phyloP scores from a whole-genome alignment of 2,329 filamentous ascomycete genomes.

The Trichoderma koningii region DNA sequence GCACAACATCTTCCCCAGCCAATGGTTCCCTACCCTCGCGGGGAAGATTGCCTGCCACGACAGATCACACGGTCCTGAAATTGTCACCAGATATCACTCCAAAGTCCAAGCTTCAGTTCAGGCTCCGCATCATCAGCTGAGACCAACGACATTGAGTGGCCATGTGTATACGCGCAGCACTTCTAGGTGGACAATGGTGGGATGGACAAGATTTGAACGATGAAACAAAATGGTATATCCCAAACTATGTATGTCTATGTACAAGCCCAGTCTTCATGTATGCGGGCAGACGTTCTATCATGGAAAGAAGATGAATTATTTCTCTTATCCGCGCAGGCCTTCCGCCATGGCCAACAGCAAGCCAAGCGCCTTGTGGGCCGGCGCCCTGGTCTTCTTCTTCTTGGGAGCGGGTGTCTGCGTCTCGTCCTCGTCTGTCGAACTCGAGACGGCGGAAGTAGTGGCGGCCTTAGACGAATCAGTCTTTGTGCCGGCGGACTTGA shows the following conservation, averaged over 20 bases:
- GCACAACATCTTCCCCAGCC: too few relatives aligned
- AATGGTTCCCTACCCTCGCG: too few relatives aligned
- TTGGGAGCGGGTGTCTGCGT: not conserved
- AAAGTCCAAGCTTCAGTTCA: too few relatives aligned
- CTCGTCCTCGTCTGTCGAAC: too few relatives aligned
- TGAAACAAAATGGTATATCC: conserved; percentile 17
- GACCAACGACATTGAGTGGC: too few relatives aligned
- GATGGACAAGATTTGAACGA: not conserved
- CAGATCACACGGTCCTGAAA: too few relatives aligned
- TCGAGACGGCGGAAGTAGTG: too few relatives aligned
- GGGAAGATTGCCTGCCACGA: too few relatives aligned
- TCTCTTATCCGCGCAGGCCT: not conserved
- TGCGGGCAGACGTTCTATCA: not conserved
- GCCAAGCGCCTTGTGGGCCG: conserved; percentile 23
- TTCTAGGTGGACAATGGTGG: not conserved
- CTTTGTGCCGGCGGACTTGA: not conserved
- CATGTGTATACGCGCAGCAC: not conserved
- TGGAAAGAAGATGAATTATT: not conserved
- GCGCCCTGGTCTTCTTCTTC: conserved; percentile 9
- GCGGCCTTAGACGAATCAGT: not conserved
- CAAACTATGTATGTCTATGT: conserved; percentile 3
- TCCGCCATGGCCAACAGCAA: conserved; percentile 18
- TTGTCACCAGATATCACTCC: too few relatives aligned
- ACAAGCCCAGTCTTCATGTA: not conserved
- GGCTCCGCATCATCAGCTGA: too few relatives aligned